These are phyloP conservation scores for Saccharomyces hybrid DNA, from an alignment of 1,139 yeast species.

Conservation along the genomic window DNA sequence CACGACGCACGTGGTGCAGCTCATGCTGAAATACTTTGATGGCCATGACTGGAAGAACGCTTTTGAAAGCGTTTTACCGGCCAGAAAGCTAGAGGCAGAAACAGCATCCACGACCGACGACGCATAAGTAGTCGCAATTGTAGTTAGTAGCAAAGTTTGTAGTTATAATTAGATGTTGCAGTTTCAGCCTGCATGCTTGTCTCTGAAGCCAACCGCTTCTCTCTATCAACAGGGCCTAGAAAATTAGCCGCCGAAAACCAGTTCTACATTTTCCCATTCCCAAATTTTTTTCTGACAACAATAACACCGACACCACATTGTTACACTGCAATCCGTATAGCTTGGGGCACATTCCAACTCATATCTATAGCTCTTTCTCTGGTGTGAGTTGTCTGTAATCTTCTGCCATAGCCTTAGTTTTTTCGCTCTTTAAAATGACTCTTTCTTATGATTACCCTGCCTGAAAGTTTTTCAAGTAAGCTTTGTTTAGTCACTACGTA, in stretches of 20 bases:
- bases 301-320: too few species aligned
- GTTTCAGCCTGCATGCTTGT: neutral
- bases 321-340: too few species aligned
- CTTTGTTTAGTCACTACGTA: neutral
- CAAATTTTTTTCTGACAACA: too few species aligned
- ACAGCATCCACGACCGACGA: conserved; percentile 6
- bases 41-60: conserved; percentile 76
- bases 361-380: neutral
- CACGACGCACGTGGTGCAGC: conserved; percentile 87
- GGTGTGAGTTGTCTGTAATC: neutral
- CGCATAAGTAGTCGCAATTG: conserved; percentile 8
- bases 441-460: neutral
- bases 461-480: neutral
- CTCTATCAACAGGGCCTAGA: too few species aligned
- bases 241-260: too few species aligned
- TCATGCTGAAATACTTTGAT: conserved; percentile 76
- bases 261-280: too few species aligned
- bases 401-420: neutral
- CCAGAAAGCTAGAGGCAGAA: conserved; percentile 47
- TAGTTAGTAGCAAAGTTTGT: too few species aligned
- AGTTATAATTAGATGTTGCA: neutral
- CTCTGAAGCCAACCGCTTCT: neutral
- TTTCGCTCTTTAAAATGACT: neutral
- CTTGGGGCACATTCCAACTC: too few species aligned
- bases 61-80: conserved; percentile 77